These are phyloP conservation scores for Phaeosphaeriaceae sp. DNA, from an alignment of 2,329 filamentous ascomycete genomes.

Conservation along the genomic window DNA sequence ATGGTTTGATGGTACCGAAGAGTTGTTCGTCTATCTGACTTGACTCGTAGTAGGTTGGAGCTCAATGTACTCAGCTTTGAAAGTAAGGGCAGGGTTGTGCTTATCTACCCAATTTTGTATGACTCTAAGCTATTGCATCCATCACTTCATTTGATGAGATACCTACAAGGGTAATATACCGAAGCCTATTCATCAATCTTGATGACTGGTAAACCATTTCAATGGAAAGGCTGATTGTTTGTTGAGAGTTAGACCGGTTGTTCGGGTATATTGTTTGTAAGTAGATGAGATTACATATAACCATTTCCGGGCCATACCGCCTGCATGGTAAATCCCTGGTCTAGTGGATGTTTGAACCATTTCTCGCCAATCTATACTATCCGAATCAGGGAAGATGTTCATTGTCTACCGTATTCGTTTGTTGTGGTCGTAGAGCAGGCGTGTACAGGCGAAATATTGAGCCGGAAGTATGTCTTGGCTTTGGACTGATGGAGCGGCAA, in stretches of 20 bases:
- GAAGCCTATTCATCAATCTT: conserved; percentile 8
- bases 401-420: conserved; percentile 2
- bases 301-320: conserved; percentile 6
- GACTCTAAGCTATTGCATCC: background rate
- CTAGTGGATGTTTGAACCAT: background rate
- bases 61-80: background rate
- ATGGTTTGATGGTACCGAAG: background rate
- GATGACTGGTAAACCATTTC: conserved; percentile 1
- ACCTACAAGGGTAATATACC: background rate
- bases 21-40: background rate
- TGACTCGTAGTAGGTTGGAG: background rate
- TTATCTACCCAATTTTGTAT: background rate
- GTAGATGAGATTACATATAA: conserved; percentile 2
- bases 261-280: conserved; percentile 3
- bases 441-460: background rate
- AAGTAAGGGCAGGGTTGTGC: conserved; percentile 5
- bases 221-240: background rate
- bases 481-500: background rate
- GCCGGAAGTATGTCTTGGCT: conserved; percentile 6
- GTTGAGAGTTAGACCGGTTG: background rate
- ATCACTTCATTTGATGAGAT: background rate
- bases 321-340: conserved; percentile 8
- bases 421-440: background rate
- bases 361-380: conserved; percentile 10
- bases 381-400: background rate